Evolutionary conservation across 139 green algal species (phyloP).

Genomic region (Desmodesmus armatus): DNA sequence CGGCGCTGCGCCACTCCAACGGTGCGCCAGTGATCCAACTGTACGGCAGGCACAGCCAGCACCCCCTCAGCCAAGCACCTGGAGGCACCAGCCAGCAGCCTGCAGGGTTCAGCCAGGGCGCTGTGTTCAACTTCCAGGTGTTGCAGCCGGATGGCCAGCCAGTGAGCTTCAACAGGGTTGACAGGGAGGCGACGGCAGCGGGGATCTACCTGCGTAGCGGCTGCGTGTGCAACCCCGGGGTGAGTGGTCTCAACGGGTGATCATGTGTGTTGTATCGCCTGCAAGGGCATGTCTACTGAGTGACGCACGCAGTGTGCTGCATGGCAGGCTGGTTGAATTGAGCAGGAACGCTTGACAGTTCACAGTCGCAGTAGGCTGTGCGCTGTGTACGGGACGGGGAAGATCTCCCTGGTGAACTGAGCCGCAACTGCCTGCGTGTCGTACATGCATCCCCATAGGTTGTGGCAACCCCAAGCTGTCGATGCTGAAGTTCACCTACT

Average conservation of each 20-base stretch:
- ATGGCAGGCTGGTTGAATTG: no score
- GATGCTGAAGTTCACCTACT: neutral
- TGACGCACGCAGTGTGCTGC: no score
- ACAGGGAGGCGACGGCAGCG: constrained; percentile 52
- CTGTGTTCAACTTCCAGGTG: constrained; percentile 82
- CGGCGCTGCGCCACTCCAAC: constrained; percentile 70
- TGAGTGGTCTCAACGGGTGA: no score
- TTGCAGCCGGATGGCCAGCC: constrained; percentile 51
- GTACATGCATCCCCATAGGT: no score
- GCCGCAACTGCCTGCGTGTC: no score
- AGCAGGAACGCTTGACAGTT: no score
- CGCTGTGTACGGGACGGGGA: no score
- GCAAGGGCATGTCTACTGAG: neutral
- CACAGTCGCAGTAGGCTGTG: no score
- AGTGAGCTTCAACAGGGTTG: constrained; percentile 41
- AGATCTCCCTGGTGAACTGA: no score
- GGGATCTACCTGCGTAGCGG: constrained; percentile 79
- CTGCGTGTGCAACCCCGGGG: constrained; percentile 78
- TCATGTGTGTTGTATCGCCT: neutral
- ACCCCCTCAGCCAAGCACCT: constrained; percentile 54
- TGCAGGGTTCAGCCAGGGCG: constrained; percentile 68
- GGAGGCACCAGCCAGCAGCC: constrained; percentile 19
- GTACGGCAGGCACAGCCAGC: constrained; percentile 68
- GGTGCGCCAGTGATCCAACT: constrained; percentile 70
- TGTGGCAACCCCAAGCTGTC: neutral